phyloP scores from a whole-genome alignment of 768 basidiomycete species.

The Boletus patriciae region DNA sequence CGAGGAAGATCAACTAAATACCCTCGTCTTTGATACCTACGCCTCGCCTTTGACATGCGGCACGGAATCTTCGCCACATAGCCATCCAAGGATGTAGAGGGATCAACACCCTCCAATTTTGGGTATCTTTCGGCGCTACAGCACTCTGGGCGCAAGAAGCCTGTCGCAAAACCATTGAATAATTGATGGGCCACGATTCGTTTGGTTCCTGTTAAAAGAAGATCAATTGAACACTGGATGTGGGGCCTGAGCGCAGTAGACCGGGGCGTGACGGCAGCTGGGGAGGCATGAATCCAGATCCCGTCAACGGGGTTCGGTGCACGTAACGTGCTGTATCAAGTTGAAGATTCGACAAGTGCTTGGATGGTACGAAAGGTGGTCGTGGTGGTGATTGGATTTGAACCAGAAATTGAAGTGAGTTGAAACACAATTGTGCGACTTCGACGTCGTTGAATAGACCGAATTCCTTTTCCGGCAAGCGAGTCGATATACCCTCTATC shows the following conservation, averaged over 20 bases:
- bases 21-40: not conserved
- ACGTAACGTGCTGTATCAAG: not conserved
- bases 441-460: no score
- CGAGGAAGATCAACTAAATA: not conserved
- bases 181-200: not conserved
- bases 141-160: not conserved
- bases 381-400: no score
- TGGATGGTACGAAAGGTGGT: not conserved
- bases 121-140: constrained; percentile 5
- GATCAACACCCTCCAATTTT: constrained; percentile 20
- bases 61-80: not conserved
- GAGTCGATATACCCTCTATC: not conserved
- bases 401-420: not conserved
- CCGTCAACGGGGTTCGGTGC: not conserved
- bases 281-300: not conserved
- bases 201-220: not conserved
- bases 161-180: not conserved
- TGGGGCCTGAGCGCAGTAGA: not conserved
- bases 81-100: not conserved
- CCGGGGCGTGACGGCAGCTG: not conserved
- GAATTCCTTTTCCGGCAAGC: not conserved
- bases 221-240: not conserved
- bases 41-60: constrained; percentile 24
- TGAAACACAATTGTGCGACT: no score
- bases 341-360: not conserved